Evolutionary conservation across 1,284 basidiomycete species (phyloP), one percentile per base, ranked within the genome.

Genomic region (Xanthoconium separans): DNA sequence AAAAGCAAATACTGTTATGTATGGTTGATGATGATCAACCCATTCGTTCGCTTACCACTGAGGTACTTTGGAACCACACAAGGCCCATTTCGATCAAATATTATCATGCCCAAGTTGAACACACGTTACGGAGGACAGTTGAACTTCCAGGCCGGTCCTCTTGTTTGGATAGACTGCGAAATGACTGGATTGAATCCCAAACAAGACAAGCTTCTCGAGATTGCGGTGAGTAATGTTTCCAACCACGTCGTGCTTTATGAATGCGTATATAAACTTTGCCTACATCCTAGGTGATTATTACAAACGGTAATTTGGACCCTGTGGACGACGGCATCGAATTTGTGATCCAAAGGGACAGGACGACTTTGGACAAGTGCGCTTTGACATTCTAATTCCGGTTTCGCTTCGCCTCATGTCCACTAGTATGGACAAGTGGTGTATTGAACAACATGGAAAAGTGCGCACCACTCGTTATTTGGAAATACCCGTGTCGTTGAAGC

Each of bases 151-250:
- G 77, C 81, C 18, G 88, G 89, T 0, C 91, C 92, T 10, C 71
- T 94, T 46, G 89, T 94, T 2, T 94, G 91, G 91, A 81, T 94
- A 47, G 92, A 94, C 68, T 91, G 91, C 64, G 91, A 94, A 72
- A 94, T 94, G 92, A 92, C 90, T 2, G 85, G 85, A 6, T 68
- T 87, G 22, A 72, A 88, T 63, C 77, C 78, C 4, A 75, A 78
- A 29, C 82, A 69, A 30, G 88, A 94, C 66, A 83, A 83, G 54
- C 81, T 94, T 24, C 66, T 94, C 5, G 91, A 94, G 67, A 86
- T 90, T 65, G 87, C 87, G 13, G 85, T 85, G 51, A 33, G 72
- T 8, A 4, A 46, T 30, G n/a, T 16, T 46, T 11, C 24, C 3
- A 2, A 2, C 11, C 44, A 18, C 34, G 7, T 1, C 8, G 16